These are phyloP conservation scores for Amesomyces nigricolor DNA, from an alignment of 2,329 filamentous ascomycete genomes.

Conservation along the genomic window DNA sequence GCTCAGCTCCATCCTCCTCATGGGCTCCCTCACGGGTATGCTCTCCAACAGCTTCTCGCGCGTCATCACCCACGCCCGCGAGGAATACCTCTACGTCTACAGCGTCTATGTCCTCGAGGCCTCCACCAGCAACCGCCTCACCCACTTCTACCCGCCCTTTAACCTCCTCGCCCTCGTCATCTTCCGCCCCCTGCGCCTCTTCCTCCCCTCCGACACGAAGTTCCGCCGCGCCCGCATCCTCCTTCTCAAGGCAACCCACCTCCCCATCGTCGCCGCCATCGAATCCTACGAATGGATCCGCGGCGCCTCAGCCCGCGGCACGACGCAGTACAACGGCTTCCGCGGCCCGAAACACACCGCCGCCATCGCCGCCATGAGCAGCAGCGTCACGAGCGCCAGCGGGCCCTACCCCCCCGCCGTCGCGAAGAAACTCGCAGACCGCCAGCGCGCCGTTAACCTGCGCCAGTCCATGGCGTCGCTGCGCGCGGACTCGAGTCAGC, in stretches of 20 bases:
- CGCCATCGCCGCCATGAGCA: constrained; percentile 27
- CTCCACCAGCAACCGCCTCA: constrained; percentile 62
- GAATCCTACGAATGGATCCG: constrained; percentile 56
- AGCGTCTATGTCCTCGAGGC: constrained; percentile 60
- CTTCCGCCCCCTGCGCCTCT: constrained; percentile 65
- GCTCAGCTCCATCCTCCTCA: constrained; percentile 71
- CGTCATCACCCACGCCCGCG: constrained; percentile 57
- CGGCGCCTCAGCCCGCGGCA: constrained; percentile 14
- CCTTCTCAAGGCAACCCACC: constrained; percentile 57
- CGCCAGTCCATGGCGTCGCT: constrained; percentile 13
- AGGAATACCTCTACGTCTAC: constrained; percentile 77
- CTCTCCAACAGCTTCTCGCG: constrained; percentile 68
- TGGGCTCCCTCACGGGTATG: constrained; percentile 73
- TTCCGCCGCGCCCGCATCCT: constrained; percentile 58
- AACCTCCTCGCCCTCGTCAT: constrained; percentile 69
- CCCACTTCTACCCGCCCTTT: constrained; percentile 64
- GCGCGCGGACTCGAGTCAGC: constrained; percentile 4
- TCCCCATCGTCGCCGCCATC: constrained; percentile 65
- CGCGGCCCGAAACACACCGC: constrained; percentile 37
- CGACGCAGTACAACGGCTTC: constrained; percentile 44
- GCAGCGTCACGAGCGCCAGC: no score
- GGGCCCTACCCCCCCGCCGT: no score
- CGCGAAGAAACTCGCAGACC: background rate
- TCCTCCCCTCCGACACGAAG: constrained; percentile 56
- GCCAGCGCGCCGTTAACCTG: background rate